Conservation (phyloP, 2,329 filamentous ascomycete genomes). For the Aureobasidium sp. region DNA sequence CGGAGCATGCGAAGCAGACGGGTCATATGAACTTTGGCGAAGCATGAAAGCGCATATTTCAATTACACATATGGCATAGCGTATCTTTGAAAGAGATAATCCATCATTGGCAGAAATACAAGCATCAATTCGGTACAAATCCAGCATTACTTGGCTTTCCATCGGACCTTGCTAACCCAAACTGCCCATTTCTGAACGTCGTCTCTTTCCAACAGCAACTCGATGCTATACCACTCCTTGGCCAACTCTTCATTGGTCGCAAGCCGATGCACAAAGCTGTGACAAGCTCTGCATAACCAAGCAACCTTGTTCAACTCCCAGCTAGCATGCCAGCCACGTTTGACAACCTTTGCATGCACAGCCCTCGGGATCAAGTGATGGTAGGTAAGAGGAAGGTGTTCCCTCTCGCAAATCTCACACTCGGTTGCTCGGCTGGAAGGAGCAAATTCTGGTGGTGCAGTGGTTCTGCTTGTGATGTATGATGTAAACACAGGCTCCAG, state of each 20-base stretch:
- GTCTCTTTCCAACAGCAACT: constrained; percentile 60
- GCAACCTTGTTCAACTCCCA: constrained; percentile 73
- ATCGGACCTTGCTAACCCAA: constrained; percentile 68
- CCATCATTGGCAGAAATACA: neutral
- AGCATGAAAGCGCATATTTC: constrained; percentile 24
- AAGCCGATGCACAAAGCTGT: constrained; percentile 72
- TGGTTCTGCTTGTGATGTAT: constrained; percentile 53
- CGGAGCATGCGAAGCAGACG: constrained; percentile 55
- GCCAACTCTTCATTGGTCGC: constrained; percentile 73
- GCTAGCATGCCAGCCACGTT: constrained; percentile 70
- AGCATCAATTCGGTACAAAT: neutral
- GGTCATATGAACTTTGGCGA: constrained; percentile 52
- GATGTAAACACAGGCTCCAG: constrained; percentile 56
- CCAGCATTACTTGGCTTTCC: constrained; percentile 47
- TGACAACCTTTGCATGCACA: constrained; percentile 68
- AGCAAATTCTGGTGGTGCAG: constrained; percentile 57
- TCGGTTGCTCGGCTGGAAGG: constrained; percentile 38
- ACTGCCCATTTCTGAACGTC: constrained; percentile 64
- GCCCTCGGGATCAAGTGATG: constrained; percentile 79
- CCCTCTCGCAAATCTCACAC: constrained; percentile 71
- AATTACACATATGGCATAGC: neutral
- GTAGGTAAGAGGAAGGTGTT: constrained; percentile 71
- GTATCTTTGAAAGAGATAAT: neutral
- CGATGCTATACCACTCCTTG: constrained; percentile 64
- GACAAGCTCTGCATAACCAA: constrained; percentile 79